These are phyloP conservation scores for Plectosphaerella sp. DNA, from an alignment of 2,329 filamentous ascomycete species.

Conservation along the genomic window DNA sequence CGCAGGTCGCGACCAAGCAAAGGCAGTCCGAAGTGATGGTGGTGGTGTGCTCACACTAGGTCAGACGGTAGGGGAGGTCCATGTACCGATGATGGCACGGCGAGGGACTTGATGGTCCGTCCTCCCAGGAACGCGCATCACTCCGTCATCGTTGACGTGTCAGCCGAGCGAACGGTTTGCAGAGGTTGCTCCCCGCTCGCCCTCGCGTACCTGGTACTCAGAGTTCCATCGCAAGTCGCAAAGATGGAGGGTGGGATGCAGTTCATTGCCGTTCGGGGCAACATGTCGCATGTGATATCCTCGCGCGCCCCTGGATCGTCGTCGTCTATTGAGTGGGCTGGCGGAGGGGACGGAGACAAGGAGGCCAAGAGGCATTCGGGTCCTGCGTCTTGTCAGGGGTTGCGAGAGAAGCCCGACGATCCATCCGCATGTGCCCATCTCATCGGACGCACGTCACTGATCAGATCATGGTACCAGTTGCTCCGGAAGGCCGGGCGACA, in stretches of 20 bases:
- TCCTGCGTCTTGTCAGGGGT: neutral
- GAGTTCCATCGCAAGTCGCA: neutral
- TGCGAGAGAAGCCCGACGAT: neutral
- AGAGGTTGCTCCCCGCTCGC: neutral
- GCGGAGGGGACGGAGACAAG: no score
- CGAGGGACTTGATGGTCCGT: neutral
- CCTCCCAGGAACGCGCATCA: neutral
- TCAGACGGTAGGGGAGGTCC: no score
- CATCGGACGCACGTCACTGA: neutral
- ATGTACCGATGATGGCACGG: no score
- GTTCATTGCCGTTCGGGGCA: neutral
- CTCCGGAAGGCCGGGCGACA: neutral
- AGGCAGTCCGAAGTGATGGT: no score
- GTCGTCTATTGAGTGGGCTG: no score
- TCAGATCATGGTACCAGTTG: neutral
- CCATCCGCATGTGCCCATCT: neutral
- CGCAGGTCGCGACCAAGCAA: no score
- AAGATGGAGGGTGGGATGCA: neutral
- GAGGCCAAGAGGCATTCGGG: no score
- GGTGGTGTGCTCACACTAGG: no score
- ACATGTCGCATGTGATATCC: conserved; percentile 1
- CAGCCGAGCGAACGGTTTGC: neutral
- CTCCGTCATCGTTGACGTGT: neutral
- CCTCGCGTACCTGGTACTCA: neutral
- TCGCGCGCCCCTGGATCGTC: neutral